These are phyloP conservation scores for Larix kaempferi DNA, from an alignment of 75 land plant species.

Conservation along the genomic window DNA sequence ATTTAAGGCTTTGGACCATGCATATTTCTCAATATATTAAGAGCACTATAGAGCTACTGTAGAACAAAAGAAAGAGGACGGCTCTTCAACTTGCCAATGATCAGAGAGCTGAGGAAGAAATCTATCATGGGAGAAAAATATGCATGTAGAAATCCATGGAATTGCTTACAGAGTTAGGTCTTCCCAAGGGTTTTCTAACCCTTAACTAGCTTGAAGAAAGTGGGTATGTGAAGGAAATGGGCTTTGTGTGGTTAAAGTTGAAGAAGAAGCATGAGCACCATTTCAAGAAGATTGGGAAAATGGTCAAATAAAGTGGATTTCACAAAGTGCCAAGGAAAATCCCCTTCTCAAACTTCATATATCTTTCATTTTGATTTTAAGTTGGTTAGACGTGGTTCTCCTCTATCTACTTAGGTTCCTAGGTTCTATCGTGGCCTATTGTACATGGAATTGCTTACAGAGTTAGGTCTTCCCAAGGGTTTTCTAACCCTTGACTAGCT, in stretches of 20 bases:
- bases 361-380: too few species aligned
- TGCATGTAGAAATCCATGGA: slow-evolving; percentile 25
- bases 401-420: too few species aligned
- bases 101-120: slow-evolving; percentile 9
- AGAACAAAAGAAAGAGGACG: too few species aligned
- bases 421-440: not conserved
- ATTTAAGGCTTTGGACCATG: too few species aligned
- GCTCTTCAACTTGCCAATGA: not conserved
- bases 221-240: slow-evolving; percentile 37
- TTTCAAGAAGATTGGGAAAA: slow-evolving; percentile 16
- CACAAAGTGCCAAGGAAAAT: too few species aligned
- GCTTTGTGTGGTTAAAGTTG: slow-evolving; percentile 46
- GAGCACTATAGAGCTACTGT: too few species aligned
- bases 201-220: slow-evolving; percentile 32
- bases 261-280: slow-evolving; percentile 17
- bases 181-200: slow-evolving; percentile 56
- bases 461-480: slow-evolving; percentile 40
- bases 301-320: slow-evolving; percentile 11
- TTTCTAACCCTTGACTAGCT: slow-evolving; percentile 45
- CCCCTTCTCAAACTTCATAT: too few species aligned
- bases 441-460: slow-evolving; percentile 22
- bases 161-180: slow-evolving; percentile 27
- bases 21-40: too few species aligned
- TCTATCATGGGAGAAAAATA: slow-evolving; percentile 24
- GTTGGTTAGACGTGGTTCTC: too few species aligned